phyloP scores from a whole-genome alignment of 495 filamentous ascomycete species.

The Penicillium desertorum region DNA sequence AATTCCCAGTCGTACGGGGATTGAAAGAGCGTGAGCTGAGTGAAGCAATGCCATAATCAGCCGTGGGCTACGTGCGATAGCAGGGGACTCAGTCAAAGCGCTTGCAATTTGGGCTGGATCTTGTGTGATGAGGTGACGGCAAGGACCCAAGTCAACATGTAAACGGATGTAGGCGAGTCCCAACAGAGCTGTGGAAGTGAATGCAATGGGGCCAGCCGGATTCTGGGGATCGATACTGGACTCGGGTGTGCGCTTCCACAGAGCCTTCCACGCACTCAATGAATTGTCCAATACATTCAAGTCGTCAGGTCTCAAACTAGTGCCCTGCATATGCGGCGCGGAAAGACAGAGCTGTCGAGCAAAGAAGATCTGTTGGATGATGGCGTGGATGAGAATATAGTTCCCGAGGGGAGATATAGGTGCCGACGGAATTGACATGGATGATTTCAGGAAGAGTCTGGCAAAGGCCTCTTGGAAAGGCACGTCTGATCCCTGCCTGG shows the following conservation, averaged over 20 bases:
- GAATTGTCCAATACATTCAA: slow-evolving; percentile 43
- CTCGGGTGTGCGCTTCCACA: slow-evolving; percentile 55
- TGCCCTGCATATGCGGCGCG: slow-evolving; percentile 43
- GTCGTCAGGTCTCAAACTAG: slow-evolving; percentile 48
- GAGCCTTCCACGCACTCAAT: slow-evolving; percentile 51
- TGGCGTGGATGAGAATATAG: slow-evolving; percentile 54
- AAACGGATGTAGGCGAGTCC: slow-evolving; percentile 55
- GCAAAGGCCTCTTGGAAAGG: slow-evolving; percentile 52
- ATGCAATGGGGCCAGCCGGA: slow-evolving; percentile 53
- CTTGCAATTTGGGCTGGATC: slow-evolving; percentile 46
- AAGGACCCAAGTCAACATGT: slow-evolving; percentile 49
- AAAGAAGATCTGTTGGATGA: slow-evolving; percentile 56
- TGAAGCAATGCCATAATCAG: slow-evolving; percentile 53
- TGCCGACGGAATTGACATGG: slow-evolving; percentile 46
- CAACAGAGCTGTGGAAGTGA: slow-evolving; percentile 54
- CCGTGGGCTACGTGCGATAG: slow-evolving; percentile 46
- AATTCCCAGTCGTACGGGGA: slow-evolving; percentile 54
- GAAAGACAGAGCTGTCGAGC: slow-evolving; percentile 49
- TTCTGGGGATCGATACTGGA: slow-evolving; percentile 54
- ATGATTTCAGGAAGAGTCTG: slow-evolving; percentile 45
- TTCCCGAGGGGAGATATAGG: slow-evolving; percentile 54
- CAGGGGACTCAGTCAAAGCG: slow-evolving; percentile 41
- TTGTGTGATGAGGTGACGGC: slow-evolving; percentile 49
- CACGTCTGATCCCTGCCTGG: slow-evolving; percentile 38
- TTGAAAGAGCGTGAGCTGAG: slow-evolving; percentile 54